Percentiles rank a stretch among this genome's conserved stretches.
phyloP scores from a whole-genome alignment of 116 monocot species.

The Thalassia testudinum region DNA sequence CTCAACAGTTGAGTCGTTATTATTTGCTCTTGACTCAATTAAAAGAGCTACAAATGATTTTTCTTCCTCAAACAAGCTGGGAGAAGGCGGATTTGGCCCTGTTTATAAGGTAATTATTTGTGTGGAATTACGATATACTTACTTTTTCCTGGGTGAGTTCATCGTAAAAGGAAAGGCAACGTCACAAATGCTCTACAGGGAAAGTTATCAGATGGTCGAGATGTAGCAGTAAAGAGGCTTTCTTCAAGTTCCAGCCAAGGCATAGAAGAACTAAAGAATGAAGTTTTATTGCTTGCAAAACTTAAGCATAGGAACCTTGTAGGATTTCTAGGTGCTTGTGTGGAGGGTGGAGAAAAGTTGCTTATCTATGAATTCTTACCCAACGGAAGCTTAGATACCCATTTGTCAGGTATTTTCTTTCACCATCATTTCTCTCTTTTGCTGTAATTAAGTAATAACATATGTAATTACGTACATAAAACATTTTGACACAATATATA shows the following conservation, averaged over 20 bases:
- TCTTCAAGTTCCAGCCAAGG: constrained; percentile 4
- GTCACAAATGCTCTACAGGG: neutral
- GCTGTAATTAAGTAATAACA: neutral
- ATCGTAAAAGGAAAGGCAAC: neutral
- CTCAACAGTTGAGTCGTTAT: neutral
- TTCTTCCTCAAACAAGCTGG: constrained; percentile 7
- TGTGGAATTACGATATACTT: neutral
- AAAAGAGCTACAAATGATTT: constrained; percentile 3
- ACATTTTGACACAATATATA: neutral
- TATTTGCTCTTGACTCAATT: constrained; percentile 1
- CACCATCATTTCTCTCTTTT: neutral
- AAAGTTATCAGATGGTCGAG: neutral
- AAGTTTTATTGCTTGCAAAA: constrained; percentile 9
- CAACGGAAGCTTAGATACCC: constrained; percentile 9
- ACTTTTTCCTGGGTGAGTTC: neutral
- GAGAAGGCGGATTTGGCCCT: constrained; percentile 15
- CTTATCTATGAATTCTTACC: constrained; percentile 10
- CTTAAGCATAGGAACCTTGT: constrained; percentile 14
- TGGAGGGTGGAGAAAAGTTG: constrained; percentile 6
- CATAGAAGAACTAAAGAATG: constrained; percentile 6
- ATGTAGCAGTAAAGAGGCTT: constrained; percentile 11
- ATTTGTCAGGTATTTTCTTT: constrained; percentile 6
- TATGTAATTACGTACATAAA: no score
- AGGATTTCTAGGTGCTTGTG: constrained; percentile 3
- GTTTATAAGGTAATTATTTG: constrained; percentile 9